Base-by-base conservation (phyloP, 2,329 filamentous ascomycete species). In the Pyrenophora tritici-repentis region DNA sequence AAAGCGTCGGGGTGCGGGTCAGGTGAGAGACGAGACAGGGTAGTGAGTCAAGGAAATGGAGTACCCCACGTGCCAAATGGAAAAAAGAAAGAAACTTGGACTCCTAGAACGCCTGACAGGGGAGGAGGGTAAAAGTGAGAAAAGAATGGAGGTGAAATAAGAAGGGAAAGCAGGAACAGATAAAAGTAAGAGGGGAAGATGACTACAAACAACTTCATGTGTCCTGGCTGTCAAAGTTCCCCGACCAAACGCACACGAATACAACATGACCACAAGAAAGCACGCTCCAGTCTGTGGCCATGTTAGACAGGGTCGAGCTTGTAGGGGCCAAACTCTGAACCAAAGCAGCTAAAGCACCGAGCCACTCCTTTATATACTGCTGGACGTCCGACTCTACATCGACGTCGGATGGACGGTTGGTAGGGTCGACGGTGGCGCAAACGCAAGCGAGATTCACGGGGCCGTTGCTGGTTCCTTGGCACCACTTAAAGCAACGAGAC, bases 211-310 rank as follows among this genome's bases (percentile, higher is more conserved):
- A 13, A 13, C 17, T 18, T 13, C 34, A 20, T 20, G 17, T 37
- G 5, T 17, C 35, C 35, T n/a, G 8, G 0, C 8, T 7, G 9
- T 39, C 18, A 43, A 32, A 13, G 12, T 12, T 12, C 18, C 18
- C 45, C 17, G 22, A 53, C 29, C 29, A 6, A 18, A 42, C 46
- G 50, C 52, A 47, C 39, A 55, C 43, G 31, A 49, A 47, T 29
- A 20, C 52, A 53, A 53, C 42, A 54, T 41, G 31, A 44, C 33
- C 48, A 50, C 46, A 37, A 38, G 20, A 51, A 37, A 40, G 57
- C 57, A 60, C 57, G 53, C 43, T 56, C 57, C 52, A 52, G 46
- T 45, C 29, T 52, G 55, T 41, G 55, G 32, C 47, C 57, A 58
- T 49, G 29, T 44, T 38, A 24, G 41, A 20, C 42, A 42, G 43